phyloP scores from a whole-genome alignment of 2,329 filamentous ascomycete species.

The Exophiala dermatitidis region DNA sequence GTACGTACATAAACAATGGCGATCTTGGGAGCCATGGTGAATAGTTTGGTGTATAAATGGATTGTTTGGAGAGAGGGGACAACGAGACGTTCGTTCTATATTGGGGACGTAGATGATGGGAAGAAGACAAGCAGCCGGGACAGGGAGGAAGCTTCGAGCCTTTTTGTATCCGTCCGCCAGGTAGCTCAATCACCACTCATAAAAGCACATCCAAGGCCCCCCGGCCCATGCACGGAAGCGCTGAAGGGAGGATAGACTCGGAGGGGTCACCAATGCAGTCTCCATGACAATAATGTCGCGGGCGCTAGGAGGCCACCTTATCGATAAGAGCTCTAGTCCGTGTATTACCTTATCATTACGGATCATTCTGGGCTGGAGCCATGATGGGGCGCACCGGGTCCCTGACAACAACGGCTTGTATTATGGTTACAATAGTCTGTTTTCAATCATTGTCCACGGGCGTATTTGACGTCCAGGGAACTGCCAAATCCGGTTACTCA shows the following conservation, averaged over 20 bases:
- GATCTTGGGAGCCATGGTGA: constrained; percentile 78
- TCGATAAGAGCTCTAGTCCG: neutral
- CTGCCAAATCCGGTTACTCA: neutral
- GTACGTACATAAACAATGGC: constrained; percentile 77
- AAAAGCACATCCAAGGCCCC: too few relatives aligned
- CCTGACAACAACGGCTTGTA: too few relatives aligned
- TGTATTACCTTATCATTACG: constrained; percentile 3
- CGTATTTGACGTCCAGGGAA: too few relatives aligned
- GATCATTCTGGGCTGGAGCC: neutral
- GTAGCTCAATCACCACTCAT: neutral
- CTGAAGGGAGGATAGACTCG: too few relatives aligned
- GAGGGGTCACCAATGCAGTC: neutral
- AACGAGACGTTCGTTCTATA: neutral
- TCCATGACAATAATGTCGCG: neutral
- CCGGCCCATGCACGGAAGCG: too few relatives aligned
- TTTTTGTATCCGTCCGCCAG: neutral
- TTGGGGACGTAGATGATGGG: neutral
- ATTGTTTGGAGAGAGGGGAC: neutral
- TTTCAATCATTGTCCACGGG: too few relatives aligned
- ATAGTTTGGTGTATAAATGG: neutral
- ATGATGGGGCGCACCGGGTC: too few relatives aligned
- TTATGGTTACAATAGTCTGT: too few relatives aligned
- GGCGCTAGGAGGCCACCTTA: neutral
- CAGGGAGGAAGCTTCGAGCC: neutral
- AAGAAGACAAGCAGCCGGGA: neutral